A percentile compares a stretch with the other conserved stretches of the same genome.
Evolutionary conservation across 2,329 filamentous ascomycete genomes (phyloP).

Genomic region (Periconia sp.): DNA sequence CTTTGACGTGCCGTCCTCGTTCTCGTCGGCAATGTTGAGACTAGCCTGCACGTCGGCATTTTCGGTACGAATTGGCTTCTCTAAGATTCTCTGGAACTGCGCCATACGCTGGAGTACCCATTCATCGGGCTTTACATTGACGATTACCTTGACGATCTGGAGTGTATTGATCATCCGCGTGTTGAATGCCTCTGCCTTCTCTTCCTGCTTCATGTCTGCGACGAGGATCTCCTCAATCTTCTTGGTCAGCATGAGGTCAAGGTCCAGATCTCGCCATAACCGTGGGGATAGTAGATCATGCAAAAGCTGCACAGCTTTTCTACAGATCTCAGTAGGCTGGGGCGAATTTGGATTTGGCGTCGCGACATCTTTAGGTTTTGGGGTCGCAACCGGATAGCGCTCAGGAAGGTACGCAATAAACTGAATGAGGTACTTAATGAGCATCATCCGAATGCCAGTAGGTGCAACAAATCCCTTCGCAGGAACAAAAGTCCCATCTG

Average conservation of each 20-base stretch:
- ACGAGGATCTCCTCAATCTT: slow-evolving; percentile 85
- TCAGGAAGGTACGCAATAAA: slow-evolving; percentile 93
- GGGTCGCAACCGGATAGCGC: slow-evolving; percentile 70
- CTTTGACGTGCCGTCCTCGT: slow-evolving; percentile 64
- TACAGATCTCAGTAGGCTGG: slow-evolving; percentile 77
- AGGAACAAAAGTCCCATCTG: slow-evolving; percentile 67
- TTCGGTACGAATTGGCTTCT: slow-evolving; percentile 87
- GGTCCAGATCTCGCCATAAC: slow-evolving; percentile 90
- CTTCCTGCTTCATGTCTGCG: slow-evolving; percentile 65
- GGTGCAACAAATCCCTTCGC: slow-evolving; percentile 53
- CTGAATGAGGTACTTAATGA: slow-evolving; percentile 93
- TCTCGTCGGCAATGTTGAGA: slow-evolving; percentile 75
- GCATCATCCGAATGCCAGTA: slow-evolving; percentile 70
- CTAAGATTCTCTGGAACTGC: slow-evolving; percentile 82
- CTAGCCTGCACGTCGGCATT: slow-evolving; percentile 94
- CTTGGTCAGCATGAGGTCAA: slow-evolving; percentile 84
- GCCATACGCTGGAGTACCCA: slow-evolving; percentile 85
- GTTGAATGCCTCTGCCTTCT: slow-evolving; percentile 72
- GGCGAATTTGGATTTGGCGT: slow-evolving; percentile 47
- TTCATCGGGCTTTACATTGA: slow-evolving; percentile 86
- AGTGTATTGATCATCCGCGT: slow-evolving; percentile 92
- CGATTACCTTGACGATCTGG: slow-evolving; percentile 86
- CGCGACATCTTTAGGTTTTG: slow-evolving; percentile 48
- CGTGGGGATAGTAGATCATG: slow-evolving; percentile 83
- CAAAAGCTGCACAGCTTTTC: slow-evolving; percentile 81